phyloP scores from a whole-genome alignment of 2,329 filamentous ascomycete species.

The Cladosporium sp. region DNA sequence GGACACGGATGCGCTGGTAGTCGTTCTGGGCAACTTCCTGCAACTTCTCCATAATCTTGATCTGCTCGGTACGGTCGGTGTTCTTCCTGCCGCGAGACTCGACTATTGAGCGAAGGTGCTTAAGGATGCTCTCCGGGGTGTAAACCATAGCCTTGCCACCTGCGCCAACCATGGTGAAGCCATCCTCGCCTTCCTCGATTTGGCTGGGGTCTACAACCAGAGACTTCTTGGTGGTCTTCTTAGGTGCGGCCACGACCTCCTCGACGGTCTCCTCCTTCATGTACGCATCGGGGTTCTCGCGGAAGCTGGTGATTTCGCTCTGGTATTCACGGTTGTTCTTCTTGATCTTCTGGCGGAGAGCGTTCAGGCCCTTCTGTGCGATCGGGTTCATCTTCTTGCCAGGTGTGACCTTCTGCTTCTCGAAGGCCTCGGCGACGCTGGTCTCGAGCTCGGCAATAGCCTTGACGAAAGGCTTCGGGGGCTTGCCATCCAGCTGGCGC shows the following conservation, averaged over 20 bases:
- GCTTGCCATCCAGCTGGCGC: constrained; percentile 65
- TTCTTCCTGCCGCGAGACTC: constrained; percentile 99
- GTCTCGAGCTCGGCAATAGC: constrained; percentile 92
- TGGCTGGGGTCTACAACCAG: constrained; percentile 54
- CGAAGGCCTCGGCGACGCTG: constrained; percentile 86
- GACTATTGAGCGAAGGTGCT: constrained; percentile 88
- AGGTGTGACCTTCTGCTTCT: constrained; percentile 91
- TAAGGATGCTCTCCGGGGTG: constrained; percentile 96
- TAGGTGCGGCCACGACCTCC: constrained; percentile 56
- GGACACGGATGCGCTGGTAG: constrained; percentile 91
- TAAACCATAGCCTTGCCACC: constrained; percentile 87
- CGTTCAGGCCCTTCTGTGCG: constrained; percentile 90
- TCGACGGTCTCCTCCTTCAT: constrained; percentile 84
- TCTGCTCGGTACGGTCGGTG: constrained; percentile 91
- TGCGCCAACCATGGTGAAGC: constrained; percentile 84
- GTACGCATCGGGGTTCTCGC: constrained; percentile 79
- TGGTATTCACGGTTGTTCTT: constrained; percentile 98
- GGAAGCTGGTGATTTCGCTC: constrained; percentile 81
- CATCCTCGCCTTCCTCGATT: constrained; percentile 69
- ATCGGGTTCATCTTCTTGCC: constrained; percentile 97
- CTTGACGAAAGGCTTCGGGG: constrained; percentile 90
- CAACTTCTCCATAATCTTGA: constrained; percentile 95
- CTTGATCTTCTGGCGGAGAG: constrained; percentile 96
- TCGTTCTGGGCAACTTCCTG: constrained; percentile 83
- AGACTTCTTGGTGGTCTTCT: constrained; percentile 49